Evolutionary conservation across 2,329 filamentous ascomycete species (phyloP), one percentile per base, ranked within the genome.

Genomic region (Colletotrichum gigasporum): DNA sequence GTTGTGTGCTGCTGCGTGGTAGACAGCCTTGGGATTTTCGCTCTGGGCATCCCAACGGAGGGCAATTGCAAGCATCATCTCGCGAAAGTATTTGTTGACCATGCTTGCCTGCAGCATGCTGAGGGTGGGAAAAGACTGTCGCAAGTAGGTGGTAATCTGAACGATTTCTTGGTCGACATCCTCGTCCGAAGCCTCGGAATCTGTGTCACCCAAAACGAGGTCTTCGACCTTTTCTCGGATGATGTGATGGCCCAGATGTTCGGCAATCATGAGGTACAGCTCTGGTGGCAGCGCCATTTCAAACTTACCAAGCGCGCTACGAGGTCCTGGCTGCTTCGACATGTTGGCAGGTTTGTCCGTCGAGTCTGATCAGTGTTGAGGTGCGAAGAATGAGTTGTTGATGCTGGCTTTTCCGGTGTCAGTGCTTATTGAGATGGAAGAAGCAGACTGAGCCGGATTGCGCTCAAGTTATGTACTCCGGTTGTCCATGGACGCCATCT

Each of bases 61-160:
- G 11, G 53, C 35, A 22, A 42, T 32, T 1, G 9, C n/a, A 12
- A 42, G 30, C 22, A 51, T 58, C 2, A 2, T 42, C 4, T 28
- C 16, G 11, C 39, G 45, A 14, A 59, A 63, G 10, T 26, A 39
- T 3, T 32, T 26, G 18, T 20, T 32, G 4, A 59, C 45, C 22
- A 37, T 59, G 11, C 60, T 44, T 5, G 60, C 60, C 12, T 39
- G 35, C 16, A 63, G 37, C 60, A 63, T 45, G 22, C 24, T 18
- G 14, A 47, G 9, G 4, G 53, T 26, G 18, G 60, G 28, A 28
- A 16, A n/a, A n/a, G n/a, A 28, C 14, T 53, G 20, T 16, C 24
- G 32, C 1, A 53, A 5, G 50, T 22, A 53, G 24, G 16, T 14
- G 10, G 50, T 42, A 11, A 53, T 12, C 30, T 41, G 32, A 22